Base-by-base conservation (phyloP, 495 filamentous ascomycete species). In the Podospora appendiculata region DNA sequence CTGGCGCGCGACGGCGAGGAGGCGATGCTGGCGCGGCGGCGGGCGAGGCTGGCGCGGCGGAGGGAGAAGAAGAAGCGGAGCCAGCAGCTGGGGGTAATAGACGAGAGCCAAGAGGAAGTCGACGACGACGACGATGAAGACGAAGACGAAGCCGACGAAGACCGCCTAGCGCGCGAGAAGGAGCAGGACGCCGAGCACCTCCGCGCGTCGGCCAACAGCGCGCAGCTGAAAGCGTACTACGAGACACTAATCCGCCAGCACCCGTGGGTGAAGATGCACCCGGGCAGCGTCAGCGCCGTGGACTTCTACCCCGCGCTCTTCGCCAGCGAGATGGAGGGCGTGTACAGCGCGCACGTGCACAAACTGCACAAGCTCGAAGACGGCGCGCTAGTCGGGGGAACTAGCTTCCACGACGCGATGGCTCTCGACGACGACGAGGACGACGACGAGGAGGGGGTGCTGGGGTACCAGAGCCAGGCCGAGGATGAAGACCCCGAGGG, bases 281-380 rank as follows among this genome's bases (percentile, higher is more conserved):
- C 66, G 4, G 42, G 54, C 10, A 48, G 52, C 6, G 59, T 64
- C 33, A 62, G 54, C 49, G 67, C 68, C 10, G 38, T 75, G 32
- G 67, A 74, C 45, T 75, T 75, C 50, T 69, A 68, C 48, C 62
- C 66, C 12, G 65, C 66, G 34, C 54, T 76, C 19, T 73, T 71
- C 45, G 62, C 61, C 42, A 51, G 61, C 45, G 72, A 77, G 59
- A 59, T 72, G 52, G 68, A 73, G 40, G 62, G 54, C 41, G 56
- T 68, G 7, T 57, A 68, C 49, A 57, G 55, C 16, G 63, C 66
- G 49, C 56, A 66, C 2, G 25, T 25, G 2, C 5, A 25, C 25
- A 25, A 25, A 5, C 25, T 25, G 2, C 2, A 2, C 25, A 25
- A 25, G 25, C 25, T 25, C 25, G 25, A 25, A 5, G 25, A 25